Evolutionary conservation across 2,329 filamentous ascomycete genomes (phyloP).

Genomic region (Microdochium paspali): DNA sequence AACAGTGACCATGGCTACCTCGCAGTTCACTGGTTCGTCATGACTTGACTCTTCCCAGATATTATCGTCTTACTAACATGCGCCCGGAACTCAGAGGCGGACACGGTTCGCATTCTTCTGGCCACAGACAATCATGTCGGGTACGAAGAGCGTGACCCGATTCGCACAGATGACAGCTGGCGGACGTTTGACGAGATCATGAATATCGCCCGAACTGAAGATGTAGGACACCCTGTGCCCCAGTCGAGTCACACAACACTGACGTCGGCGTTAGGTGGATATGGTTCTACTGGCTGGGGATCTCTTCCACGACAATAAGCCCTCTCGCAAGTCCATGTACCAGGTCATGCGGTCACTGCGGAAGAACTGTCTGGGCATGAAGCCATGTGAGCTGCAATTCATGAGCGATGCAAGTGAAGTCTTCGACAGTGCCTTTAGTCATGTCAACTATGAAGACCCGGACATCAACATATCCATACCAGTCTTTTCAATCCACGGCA

Average conservation of each 20-base stretch:
- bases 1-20: neutral
- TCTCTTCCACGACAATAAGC: conserved; percentile 97
- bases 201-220: conserved; percentile 72
- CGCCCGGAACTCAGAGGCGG: conserved; percentile 36
- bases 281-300: conserved; percentile 95
- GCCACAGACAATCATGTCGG: conserved; percentile 98
- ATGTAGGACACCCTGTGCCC: conserved; percentile 38
- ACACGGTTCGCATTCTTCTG: conserved; percentile 90
- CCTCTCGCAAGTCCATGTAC: conserved; percentile 89
- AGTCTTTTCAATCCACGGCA: conserved; percentile 96
- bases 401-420: conserved; percentile 87
- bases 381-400: conserved; percentile 90
- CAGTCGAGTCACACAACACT: conserved; percentile 1
- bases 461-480: conserved; percentile 97
- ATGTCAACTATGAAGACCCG: conserved; percentile 96
- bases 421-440: conserved; percentile 80
- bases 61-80: neutral
- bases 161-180: conserved; percentile 97
- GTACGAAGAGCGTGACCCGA: conserved; percentile 84
- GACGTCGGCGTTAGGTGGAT: conserved; percentile 50
- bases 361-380: conserved; percentile 89
- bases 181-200: conserved; percentile 92
- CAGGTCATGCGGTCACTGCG: conserved; percentile 93
- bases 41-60: neutral
- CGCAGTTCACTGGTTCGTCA: conserved; percentile 13